Conservation (phyloP, 208 protist genomes). For the Acanthamoeba polyphaga region DNA sequence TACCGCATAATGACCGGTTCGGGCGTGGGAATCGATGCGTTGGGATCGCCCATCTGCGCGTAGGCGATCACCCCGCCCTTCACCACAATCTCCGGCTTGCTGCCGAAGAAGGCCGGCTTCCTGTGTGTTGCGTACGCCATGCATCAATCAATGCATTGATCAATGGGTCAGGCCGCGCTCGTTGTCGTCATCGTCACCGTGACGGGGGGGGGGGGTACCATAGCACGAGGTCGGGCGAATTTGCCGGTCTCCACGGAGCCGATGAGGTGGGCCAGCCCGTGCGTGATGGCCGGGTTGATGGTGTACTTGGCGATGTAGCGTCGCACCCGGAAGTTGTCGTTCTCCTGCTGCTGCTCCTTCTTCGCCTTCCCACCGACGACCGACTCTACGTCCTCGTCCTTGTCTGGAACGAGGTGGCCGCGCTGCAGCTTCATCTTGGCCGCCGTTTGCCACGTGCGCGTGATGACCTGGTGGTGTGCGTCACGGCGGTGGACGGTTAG, state of each 20-base stretch:
- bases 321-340: slow-evolving; percentile 76
- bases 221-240: slow-evolving; percentile 83
- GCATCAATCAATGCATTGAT: no score
- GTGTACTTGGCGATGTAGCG: slow-evolving; percentile 88
- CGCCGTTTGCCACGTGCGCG: slow-evolving; percentile 87
- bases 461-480: slow-evolving; percentile 24
- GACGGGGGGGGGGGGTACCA: slow-evolving; percentile 75
- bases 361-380: neutral
- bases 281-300: slow-evolving; percentile 87
- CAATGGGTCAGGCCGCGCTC: no score
- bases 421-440: slow-evolving; percentile 88
- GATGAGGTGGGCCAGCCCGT: slow-evolving; percentile 85
- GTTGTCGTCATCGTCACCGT: no score
- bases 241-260: slow-evolving; percentile 80
- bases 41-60: slow-evolving; percentile 88
- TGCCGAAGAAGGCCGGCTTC: slow-evolving; percentile 80
- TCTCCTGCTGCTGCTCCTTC: neutral
- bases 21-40: slow-evolving; percentile 89
- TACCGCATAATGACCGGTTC: slow-evolving; percentile 86
- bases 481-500: no score
- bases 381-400: neutral
- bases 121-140: neutral
- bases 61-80: slow-evolving; percentile 76
- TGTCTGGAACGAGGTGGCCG: slow-evolving; percentile 65
- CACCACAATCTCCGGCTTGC: slow-evolving; percentile 87